phyloP scores from a whole-genome alignment of 148 eudicot genomes.

The Camellia sinensis region DNA sequence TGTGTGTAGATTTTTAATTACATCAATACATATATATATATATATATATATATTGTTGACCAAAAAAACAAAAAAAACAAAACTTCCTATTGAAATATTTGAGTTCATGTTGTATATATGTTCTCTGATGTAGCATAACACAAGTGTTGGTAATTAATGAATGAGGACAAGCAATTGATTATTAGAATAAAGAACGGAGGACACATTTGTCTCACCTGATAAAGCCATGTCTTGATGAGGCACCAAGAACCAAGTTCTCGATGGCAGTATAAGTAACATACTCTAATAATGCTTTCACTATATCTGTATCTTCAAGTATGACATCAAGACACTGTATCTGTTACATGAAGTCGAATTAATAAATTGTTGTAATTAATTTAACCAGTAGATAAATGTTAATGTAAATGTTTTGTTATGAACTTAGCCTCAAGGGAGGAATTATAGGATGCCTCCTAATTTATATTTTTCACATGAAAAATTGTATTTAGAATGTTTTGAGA shows the following conservation, averaged over 20 bases:
- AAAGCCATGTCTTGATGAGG: constrained; percentile 63
- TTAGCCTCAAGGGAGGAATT: neutral
- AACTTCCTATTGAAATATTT: too few species aligned
- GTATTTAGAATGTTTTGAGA: constrained; percentile 3
- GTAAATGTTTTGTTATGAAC: neutral
- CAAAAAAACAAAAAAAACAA: too few species aligned
- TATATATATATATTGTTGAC: too few species aligned
- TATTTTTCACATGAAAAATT: neutral
- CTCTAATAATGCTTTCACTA: constrained; percentile 62
- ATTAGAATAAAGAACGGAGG: neutral
- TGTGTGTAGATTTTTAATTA: too few species aligned
- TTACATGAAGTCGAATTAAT: neutral
- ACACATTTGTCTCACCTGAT: constrained; percentile 43
- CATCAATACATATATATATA: too few species aligned
- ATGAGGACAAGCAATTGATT: too few species aligned
- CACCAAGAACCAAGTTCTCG: constrained; percentile 78
- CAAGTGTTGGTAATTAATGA: too few species aligned
- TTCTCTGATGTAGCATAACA: too few species aligned
- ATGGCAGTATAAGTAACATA: constrained; percentile 68
- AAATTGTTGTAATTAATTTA: neutral
- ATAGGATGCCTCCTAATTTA: neutral
- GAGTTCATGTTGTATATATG: too few species aligned
- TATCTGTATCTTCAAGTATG: constrained; percentile 63
- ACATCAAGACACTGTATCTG: constrained; percentile 78
- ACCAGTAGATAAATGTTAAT: neutral